Conservation (phyloP, 768 basidiomycete species). For the Melanogaster broomeanus region DNA sequence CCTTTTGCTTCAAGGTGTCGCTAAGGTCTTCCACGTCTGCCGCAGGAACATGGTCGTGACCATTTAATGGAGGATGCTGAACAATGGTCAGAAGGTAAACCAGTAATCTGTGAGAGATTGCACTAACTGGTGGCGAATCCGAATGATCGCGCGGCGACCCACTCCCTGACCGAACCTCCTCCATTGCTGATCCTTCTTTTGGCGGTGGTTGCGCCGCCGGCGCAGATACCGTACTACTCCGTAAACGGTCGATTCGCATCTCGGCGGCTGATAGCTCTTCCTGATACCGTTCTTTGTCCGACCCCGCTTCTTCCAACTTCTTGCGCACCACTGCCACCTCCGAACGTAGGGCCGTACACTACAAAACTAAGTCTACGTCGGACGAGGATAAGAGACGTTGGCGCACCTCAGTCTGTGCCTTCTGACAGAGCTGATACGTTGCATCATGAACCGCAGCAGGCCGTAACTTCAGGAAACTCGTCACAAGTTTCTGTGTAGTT, state of each 20-base stretch:
- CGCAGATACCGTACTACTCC: slow-evolving; percentile 53
- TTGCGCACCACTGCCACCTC: slow-evolving; percentile 53
- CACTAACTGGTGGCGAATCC: slow-evolving; percentile 75
- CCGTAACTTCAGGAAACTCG: slow-evolving; percentile 48
- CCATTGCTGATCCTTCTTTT: slow-evolving; percentile 30
- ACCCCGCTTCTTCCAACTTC: slow-evolving; percentile 51
- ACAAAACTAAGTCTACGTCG: slow-evolving; percentile 11
- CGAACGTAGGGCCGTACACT: slow-evolving; percentile 63
- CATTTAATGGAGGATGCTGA: slow-evolving; percentile 47
- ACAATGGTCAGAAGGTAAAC: slow-evolving; percentile 34
- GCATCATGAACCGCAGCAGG: slow-evolving; percentile 38
- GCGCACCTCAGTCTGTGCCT: slow-evolving; percentile 60
- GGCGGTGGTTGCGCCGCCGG: slow-evolving; percentile 42
- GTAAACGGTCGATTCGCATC: slow-evolving; percentile 60
- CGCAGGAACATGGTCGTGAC: slow-evolving; percentile 39
- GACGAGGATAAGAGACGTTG: neutral
- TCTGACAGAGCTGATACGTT: slow-evolving; percentile 49
- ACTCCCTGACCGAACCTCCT: slow-evolving; percentile 37
- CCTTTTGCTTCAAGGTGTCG: slow-evolving; percentile 24
- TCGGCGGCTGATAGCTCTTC: slow-evolving; percentile 57
- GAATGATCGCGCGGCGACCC: slow-evolving; percentile 48
- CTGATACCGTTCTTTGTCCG: slow-evolving; percentile 49
- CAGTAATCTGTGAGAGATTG: slow-evolving; percentile 37
- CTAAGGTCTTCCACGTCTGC: slow-evolving; percentile 43
- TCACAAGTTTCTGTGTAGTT: slow-evolving; percentile 60